Conservation (phyloP, 2,329 filamentous ascomycete genomes). For the Decorospora gaudefroyi region DNA sequence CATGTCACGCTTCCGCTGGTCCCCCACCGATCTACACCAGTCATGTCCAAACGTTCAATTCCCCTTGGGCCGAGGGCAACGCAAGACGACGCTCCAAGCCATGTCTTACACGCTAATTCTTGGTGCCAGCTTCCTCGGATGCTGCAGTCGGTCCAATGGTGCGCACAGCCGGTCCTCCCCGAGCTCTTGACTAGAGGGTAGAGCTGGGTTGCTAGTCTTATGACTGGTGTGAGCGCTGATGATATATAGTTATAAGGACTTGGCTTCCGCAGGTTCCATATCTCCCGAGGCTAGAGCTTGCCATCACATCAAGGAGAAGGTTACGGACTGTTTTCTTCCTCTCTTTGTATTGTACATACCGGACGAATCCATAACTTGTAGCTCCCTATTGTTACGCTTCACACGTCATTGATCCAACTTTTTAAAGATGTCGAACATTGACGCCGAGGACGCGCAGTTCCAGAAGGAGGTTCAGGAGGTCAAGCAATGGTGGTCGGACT, state of each 20-base stretch:
- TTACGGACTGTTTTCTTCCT: slow-evolving; percentile 1
- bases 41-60: slow-evolving; percentile 22
- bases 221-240: slow-evolving; percentile 13
- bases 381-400: neutral
- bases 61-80: slow-evolving; percentile 45
- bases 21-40: slow-evolving; percentile 35
- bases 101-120: slow-evolving; percentile 8
- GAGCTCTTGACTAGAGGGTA: slow-evolving; percentile 28
- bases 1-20: slow-evolving; percentile 36
- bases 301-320: slow-evolving; percentile 12
- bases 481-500: slow-evolving; percentile 91
- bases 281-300: slow-evolving; percentile 29
- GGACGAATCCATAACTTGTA: neutral
- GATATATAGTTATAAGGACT: slow-evolving; percentile 39
- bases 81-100: slow-evolving; percentile 15
- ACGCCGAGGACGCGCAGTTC: slow-evolving; percentile 75
- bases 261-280: slow-evolving; percentile 27
- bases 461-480: slow-evolving; percentile 82
- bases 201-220: slow-evolving; percentile 19
- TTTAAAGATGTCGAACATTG: slow-evolving; percentile 45
- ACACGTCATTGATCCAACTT: slow-evolving; percentile 1
- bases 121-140: slow-evolving; percentile 35
- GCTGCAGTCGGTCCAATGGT: slow-evolving; percentile 44
- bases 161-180: slow-evolving; percentile 40
- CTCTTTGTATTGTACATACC: neutral